Evolutionary conservation across 2,329 filamentous ascomycete species (phyloP), one percentile per base, ranked within the genome.

Genomic region (Arthrobotrys pseudoclavata): DNA sequence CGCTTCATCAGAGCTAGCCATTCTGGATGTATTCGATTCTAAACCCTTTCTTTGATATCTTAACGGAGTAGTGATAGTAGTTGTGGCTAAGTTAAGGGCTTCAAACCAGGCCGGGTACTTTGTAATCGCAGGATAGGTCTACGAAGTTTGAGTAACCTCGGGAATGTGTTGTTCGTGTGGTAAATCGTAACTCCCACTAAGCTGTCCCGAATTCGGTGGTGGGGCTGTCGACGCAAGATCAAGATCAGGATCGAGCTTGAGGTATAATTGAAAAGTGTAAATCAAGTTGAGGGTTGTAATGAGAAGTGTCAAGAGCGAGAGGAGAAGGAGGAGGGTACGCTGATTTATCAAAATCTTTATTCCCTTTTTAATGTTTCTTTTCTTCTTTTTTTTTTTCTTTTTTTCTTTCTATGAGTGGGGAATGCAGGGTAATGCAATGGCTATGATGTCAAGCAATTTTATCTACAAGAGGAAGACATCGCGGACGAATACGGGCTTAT

Each of bases 1-100:
- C 13, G 72, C 72, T 70, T 76, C 72, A 20, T 76, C 72, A 5
- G 72, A 76, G 13, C 37, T 76, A n/a, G 72, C 72, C 72, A 76
- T 76, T 5, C 40, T 45, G 29, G 47, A 24, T 37, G 2, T 29
- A 20, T 12, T 60, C 31, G 29, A 57, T 9, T 47, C 5, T 18
- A 37, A 10, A 34, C 22, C 15, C n/a, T 22, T 31, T 37, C 10
- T 24, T 24, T 6, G 10, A 24, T 63, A 29, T 31, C 6, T 4
- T 10, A 26, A 45, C 20, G 37, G 15, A 22, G 52, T 5, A 34
- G 7, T 9, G 13, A 3, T 40, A 40, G 29, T 7, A 31, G 29
- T 31, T 4, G 52, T 67, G 13, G 69, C 69, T 62, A 68, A 24
- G 55, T 67, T 62, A 52, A 74, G 66, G 7, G 69, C 69, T 42